Evolutionary conservation across 129 eudicot species (phyloP).

Genomic region (Sambucus nigra): DNA sequence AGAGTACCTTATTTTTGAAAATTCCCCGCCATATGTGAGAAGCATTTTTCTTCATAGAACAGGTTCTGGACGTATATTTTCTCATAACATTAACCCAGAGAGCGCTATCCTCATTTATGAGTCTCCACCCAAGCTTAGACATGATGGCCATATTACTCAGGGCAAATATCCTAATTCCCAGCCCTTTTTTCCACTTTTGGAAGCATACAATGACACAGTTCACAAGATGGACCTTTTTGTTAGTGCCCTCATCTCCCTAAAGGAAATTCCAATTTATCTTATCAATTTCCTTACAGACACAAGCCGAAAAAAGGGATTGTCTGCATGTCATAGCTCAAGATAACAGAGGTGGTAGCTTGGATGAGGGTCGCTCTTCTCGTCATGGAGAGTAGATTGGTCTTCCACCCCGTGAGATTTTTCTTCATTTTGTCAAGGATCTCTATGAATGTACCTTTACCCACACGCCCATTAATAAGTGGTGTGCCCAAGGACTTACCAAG

Average conservation of each 20-base stretch:
- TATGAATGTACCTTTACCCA: too few relatives aligned
- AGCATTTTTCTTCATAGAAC: too few relatives aligned
- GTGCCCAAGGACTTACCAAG: too few relatives aligned
- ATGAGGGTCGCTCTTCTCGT: neutral
- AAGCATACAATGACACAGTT: neutral
- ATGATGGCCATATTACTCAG: neutral
- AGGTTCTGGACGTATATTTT: too few relatives aligned
- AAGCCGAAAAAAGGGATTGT: neutral
- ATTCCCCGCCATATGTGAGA: too few relatives aligned
- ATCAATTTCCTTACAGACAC: neutral
- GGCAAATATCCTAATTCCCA: neutral
- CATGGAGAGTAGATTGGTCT: neutral
- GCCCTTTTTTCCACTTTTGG: neutral
- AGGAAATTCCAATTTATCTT: neutral
- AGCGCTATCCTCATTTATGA: neutral
- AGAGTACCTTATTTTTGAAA: too few relatives aligned
- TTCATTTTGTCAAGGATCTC: slow-evolving; percentile 2
- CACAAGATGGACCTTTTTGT: neutral
- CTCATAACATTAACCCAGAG: neutral
- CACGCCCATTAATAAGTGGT: too few relatives aligned
- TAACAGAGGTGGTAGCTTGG: neutral
- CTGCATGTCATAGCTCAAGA: neutral
- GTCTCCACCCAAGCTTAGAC: neutral
- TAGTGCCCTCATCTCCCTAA: neutral
- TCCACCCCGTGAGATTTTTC: too few relatives aligned